A percentile compares a stretch with the other conserved stretches of the same genome.
phyloP scores from a whole-genome alignment of 2,329 filamentous ascomycete genomes.

The Neoascochyta sp. region DNA sequence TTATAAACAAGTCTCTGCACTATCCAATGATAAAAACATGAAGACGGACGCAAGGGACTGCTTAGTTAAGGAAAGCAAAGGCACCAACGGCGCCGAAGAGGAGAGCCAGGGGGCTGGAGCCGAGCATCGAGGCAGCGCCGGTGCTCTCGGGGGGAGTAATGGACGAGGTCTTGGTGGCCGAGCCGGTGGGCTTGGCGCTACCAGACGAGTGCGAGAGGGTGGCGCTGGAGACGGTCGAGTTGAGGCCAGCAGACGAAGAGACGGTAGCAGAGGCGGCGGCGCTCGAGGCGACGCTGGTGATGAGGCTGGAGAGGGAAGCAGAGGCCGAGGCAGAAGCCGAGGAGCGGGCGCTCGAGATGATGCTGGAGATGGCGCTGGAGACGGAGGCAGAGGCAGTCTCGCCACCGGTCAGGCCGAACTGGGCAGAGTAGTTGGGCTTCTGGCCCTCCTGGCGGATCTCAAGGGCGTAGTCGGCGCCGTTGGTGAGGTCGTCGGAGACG shows the following conservation, averaged over 20 bases:
- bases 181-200: conserved; percentile 13
- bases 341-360: conserved; percentile 24
- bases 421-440: conserved; percentile 54
- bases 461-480: conserved; percentile 55
- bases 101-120: conserved; percentile 39
- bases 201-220: conserved; percentile 21
- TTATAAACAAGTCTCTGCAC: conserved; percentile 10
- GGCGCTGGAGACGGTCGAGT: conserved; percentile 26
- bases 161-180: conserved; percentile 10
- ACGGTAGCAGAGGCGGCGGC: conserved; percentile 22
- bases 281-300: conserved; percentile 24
- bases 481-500: conserved; percentile 42
- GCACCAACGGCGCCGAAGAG: conserved; percentile 42
- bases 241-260: conserved; percentile 15
- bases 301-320: conserved; percentile 28
- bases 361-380: conserved; percentile 10
- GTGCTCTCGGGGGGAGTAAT: conserved; percentile 20
- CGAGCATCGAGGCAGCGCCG: conserved; percentile 26
- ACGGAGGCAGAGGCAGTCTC: conserved; percentile 21
- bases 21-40: conserved; percentile 20
- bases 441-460: conserved; percentile 52
- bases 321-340: conserved; percentile 15
- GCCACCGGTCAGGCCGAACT: conserved; percentile 42
- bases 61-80: conserved; percentile 41
- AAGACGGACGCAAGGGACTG: conserved; percentile 7